Percentiles rank a stretch among this genome's conserved stretches.
Evolutionary conservation across 176 grass and related monocot genomes (phyloP).

Genomic region (Eremochloa ophiuroides): DNA sequence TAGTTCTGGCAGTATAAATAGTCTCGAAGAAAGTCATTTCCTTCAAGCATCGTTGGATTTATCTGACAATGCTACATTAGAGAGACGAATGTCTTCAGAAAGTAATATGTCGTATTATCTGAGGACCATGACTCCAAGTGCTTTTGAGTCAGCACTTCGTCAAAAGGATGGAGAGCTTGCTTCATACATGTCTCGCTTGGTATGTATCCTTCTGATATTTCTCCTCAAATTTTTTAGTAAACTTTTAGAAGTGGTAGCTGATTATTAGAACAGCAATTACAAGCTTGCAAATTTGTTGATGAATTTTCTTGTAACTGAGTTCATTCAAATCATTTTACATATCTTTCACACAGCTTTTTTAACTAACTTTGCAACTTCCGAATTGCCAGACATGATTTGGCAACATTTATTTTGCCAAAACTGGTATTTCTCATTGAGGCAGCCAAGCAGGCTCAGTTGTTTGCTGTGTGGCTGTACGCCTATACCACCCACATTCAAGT

Average conservation of each 20-base stretch:
- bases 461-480: neutral
- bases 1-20: slow-evolving; percentile 59
- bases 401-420: neutral
- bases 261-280: neutral
- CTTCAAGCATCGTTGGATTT: slow-evolving; percentile 90
- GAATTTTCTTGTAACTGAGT: neutral
- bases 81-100: slow-evolving; percentile 86
- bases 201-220: slow-evolving; percentile 44
- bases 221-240: neutral
- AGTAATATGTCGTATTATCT: slow-evolving; percentile 89
- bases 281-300: neutral
- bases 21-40: slow-evolving; percentile 91
- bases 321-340: neutral
- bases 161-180: slow-evolving; percentile 96
- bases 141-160: slow-evolving; percentile 90
- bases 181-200: slow-evolving; percentile 97
- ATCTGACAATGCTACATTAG: slow-evolving; percentile 64
- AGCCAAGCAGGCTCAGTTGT: neutral
- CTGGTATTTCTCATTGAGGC: neutral
- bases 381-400: neutral
- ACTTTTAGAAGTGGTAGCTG: neutral
- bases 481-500: neutral
- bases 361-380: neutral
- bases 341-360: neutral
- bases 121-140: slow-evolving; percentile 98